Conservation (phyloP, 805 yeast species). For the Starmerella roubikii region DNA sequence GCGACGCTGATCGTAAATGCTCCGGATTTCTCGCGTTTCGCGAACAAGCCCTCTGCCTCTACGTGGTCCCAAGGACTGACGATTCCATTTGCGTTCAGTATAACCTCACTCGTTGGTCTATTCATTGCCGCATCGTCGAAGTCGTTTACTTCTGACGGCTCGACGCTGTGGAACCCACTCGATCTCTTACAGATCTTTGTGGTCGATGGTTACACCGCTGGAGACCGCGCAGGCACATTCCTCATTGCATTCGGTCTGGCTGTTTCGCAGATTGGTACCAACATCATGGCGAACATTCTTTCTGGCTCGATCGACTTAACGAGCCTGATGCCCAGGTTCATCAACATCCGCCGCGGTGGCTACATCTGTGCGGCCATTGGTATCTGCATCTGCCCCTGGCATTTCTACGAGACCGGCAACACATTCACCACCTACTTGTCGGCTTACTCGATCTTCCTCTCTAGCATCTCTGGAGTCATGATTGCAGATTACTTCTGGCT, state of each 20-base stretch:
- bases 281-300: constrained; percentile 36
- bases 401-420: constrained; percentile 52
- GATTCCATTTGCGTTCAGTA: constrained; percentile 63
- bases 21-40: constrained; percentile 80
- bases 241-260: constrained; percentile 58
- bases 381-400: constrained; percentile 71
- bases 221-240: constrained; percentile 71
- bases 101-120: constrained; percentile 76
- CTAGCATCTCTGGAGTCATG: constrained; percentile 66
- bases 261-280: constrained; percentile 34
- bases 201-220: constrained; percentile 19
- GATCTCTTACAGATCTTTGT: constrained; percentile 59
- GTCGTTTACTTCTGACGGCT: constrained; percentile 37
- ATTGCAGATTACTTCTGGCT: constrained; percentile 49
- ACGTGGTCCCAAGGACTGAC: constrained; percentile 43
- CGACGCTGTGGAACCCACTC: constrained; percentile 70
- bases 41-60: constrained; percentile 32
- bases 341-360: constrained; percentile 64
- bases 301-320: constrained; percentile 38
- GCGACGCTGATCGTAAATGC: constrained; percentile 81
- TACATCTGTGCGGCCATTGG: constrained; percentile 62
- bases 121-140: constrained; percentile 70
- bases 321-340: constrained; percentile 34
- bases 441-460: constrained; percentile 71
- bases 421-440: constrained; percentile 67